phyloP scores from a whole-genome alignment of 306 rosid genomes.

The Spatholobus suberectus region DNA sequence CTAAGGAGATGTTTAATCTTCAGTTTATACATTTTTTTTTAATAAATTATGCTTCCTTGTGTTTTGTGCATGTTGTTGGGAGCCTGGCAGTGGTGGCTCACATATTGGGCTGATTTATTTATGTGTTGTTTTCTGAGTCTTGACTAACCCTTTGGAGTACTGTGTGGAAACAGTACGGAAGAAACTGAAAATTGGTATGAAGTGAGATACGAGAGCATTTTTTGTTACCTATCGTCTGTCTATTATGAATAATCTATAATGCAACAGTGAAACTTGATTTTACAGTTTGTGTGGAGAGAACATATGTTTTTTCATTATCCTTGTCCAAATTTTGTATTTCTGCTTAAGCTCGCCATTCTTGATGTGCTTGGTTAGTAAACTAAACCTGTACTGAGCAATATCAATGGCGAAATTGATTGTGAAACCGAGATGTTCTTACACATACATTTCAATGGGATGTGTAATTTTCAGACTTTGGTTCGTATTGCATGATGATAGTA shows the following conservation, averaged over 20 bases:
- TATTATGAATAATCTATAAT: no score
- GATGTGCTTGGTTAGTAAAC: neutral
- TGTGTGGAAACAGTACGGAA: constrained; percentile 1
- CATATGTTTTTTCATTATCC: neutral
- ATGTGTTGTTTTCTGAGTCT: neutral
- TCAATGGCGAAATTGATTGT: neutral
- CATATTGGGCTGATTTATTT: neutral
- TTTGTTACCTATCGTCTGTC: neutral
- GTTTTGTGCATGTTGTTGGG: constrained; percentile 18
- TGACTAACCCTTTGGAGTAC: neutral
- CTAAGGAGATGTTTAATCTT: neutral
- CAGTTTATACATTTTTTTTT: neutral
- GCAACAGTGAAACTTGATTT: constrained; percentile 16
- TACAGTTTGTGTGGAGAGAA: constrained; percentile 5
- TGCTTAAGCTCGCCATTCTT: neutral
- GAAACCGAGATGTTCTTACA: neutral
- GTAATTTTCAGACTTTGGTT: neutral
- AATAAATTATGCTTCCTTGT: constrained; percentile 16
- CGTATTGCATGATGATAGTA: neutral
- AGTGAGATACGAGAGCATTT: neutral
- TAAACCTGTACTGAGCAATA: constrained; percentile 1
- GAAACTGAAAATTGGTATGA: neutral
- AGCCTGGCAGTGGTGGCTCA: neutral
- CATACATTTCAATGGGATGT: neutral
- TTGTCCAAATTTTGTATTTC: neutral